Base-by-base conservation (phyloP, 2,329 filamentous ascomycete species). In the Aspergillus niger region DNA sequence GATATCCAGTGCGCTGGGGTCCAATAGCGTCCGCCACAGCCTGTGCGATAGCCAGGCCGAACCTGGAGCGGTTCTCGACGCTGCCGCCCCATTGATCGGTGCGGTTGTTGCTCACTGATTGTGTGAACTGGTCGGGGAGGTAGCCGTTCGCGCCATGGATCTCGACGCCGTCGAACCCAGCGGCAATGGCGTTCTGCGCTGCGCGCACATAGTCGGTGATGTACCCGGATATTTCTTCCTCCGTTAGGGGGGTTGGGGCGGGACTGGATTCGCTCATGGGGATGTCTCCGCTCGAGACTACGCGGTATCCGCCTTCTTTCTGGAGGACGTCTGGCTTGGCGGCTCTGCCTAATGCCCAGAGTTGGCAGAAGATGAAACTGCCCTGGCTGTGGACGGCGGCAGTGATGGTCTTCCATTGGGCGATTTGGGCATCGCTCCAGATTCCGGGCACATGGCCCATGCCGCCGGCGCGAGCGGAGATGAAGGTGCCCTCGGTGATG, bases 361-460 rank as follows among this genome's bases (percentile, higher is more conserved):
- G 75, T 67, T 90, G 88, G 3, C 80, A 76, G 72, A 79, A 88
- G 24, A 89, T 85, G 67, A 79, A 85, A 17, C 80, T 82, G 1
- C 83, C 84, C 61, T 85, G 86, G 24, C 76, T 76, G 67, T 91
- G 88, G 0, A 90, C 85, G 0, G 82, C 83, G n/a, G 85, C 80
- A 3, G 83, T 86, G 48, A 90, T 76, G 1, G 78, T 72, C 64
- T 81, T 84, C 88, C 87, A 90, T 0, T 77, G 82, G 0, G 75
- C 76, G 20, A 87, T 75, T 61, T 89, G 85, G 8, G 77, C 79
- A 0, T 79, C 72, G 10, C 70, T 81, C 69, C 79, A 87, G 61
- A 87, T 83, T 38, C 85, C 85, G 0, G 87, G 85, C 2, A 81
- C 78, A 57, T 84, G 81, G 26, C 74, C 75, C 62, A 80, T 80